A percentile compares a stretch with the other conserved stretches of the same genome.
phyloP scores from a whole-genome alignment of 1,139 yeast species.

The Yamadazyma trypodendri region DNA sequence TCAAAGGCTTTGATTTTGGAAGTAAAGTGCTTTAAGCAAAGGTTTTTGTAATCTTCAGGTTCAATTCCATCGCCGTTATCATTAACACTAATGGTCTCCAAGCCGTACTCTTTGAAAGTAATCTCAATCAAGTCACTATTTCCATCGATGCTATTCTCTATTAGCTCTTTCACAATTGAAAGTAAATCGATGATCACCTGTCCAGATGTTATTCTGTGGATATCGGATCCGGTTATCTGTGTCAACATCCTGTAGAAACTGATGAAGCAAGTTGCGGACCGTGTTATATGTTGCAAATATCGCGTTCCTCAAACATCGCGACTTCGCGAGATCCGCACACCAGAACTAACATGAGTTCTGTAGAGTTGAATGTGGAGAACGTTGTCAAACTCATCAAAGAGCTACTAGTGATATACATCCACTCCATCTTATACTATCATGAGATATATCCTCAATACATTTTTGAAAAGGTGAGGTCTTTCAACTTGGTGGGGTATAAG shows the following conservation, averaged over 20 bases:
- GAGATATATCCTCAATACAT: constrained; percentile 42
- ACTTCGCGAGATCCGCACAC: not conserved
- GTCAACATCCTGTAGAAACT: constrained; percentile 19
- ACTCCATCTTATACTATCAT: constrained; percentile 47
- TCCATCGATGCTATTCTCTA: constrained; percentile 88
- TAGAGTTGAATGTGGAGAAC: constrained; percentile 26
- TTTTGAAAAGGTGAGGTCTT: constrained; percentile 36
- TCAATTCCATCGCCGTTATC: constrained; percentile 82
- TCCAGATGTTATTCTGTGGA: constrained; percentile 83
- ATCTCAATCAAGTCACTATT: constrained; percentile 65
- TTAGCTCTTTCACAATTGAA: constrained; percentile 77
- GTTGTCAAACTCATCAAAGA: constrained; percentile 37
- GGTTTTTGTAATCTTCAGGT: constrained; percentile 51
- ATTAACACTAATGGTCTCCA: constrained; percentile 64
- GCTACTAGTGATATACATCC: constrained; percentile 39
- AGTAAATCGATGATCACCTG: constrained; percentile 83
- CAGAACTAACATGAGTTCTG: not conserved
- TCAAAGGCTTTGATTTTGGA: constrained; percentile 67
- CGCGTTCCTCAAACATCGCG: not conserved
- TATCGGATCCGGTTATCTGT: constrained; percentile 45
- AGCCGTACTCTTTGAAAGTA: constrained; percentile 65
- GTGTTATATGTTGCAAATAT: not conserved
- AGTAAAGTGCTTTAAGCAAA: constrained; percentile 76
- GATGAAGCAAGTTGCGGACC: not conserved
- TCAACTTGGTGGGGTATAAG: constrained; percentile 37